phyloP scores from a whole-genome alignment of 2,329 filamentous ascomycete genomes.

The Xylariaceae sp. region DNA sequence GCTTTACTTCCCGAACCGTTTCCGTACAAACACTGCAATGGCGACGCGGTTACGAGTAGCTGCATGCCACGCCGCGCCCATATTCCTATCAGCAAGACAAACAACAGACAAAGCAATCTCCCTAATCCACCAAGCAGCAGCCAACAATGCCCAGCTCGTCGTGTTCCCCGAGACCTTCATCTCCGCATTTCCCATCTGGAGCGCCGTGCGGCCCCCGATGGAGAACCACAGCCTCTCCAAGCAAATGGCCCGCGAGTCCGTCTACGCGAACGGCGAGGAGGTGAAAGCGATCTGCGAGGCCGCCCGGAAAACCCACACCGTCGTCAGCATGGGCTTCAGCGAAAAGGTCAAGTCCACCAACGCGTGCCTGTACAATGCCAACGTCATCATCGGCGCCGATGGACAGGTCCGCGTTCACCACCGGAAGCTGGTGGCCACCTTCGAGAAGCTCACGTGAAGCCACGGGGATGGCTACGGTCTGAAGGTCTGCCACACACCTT shows the following conservation, averaged over 20 bases:
- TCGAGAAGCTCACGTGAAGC: conserved; percentile 53
- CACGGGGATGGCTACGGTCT: conserved; percentile 50
- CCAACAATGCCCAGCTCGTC: conserved; percentile 44
- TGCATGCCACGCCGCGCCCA: conserved; percentile 39
- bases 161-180: conserved; percentile 27
- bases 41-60: conserved; percentile 1
- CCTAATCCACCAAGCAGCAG: conserved; percentile 43
- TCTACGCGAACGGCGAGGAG: conserved; percentile 45
- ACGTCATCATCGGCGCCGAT: conserved; percentile 42
- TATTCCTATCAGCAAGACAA: conserved; percentile 43
- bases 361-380: conserved; percentile 49
- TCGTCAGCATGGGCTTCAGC: conserved; percentile 48
- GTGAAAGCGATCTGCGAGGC: conserved; percentile 38
- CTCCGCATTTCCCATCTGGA: conserved; percentile 4
- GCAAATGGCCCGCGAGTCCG: conserved; percentile 32
- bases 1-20: too few species aligned
- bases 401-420: conserved; percentile 49
- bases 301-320: conserved; percentile 36
- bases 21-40: neutral
- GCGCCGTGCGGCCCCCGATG: conserved; percentile 2
- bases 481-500: conserved; percentile 42
- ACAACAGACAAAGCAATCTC: conserved; percentile 46
- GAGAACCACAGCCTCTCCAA: conserved; percentile 2
- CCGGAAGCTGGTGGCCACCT: conserved; percentile 52
- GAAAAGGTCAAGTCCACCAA: conserved; percentile 43